Base-by-base conservation (phyloP, 2,329 filamentous ascomycete genomes). In the Alternaria consortialis region DNA sequence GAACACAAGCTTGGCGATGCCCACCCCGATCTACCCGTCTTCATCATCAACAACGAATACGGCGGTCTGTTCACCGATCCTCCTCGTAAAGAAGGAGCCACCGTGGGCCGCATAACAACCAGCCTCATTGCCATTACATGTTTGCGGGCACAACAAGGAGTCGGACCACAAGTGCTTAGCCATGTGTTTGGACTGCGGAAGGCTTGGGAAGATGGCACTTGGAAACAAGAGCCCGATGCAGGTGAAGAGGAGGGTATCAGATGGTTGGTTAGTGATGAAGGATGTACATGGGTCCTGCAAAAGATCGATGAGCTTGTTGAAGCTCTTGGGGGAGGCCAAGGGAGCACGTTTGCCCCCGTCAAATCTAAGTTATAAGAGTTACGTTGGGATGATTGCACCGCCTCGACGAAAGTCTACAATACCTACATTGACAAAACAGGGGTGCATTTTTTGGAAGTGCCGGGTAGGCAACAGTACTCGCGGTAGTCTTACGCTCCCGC, bases 101-200 rank as follows among this genome's bases (percentile, higher is more conserved):
- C 83, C 17, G 86, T 91, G 0, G 92, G 92, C 0, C 80, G 92
- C 1, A 85, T 91, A 0, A 79, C 93, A 63, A 95, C 92, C 0
- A 90, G 87, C 55, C 78, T 95, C 12, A 84, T 93, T 5, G 92
- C 90, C 0, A 85, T 96, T 31, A 84, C 91, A 5, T 93, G 91
- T 71, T 76, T 96, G 75, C 81, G 92, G 4, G 86, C 92, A 44
- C 92, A 95, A 83, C 91, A 90, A 9, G 92, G 92, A 0, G 92
- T 95, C 0, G 92, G 88, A 0, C 92, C 92, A 1, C 92, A 95
- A 82, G 91, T 96, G 12, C 80, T 91, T 17, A 92, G 89, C 67
- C 92, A 96, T 78, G 84, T 95, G 0, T 94, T 93, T 80, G 92
- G 92, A 0, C 74, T 96, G 78, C 80, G 90, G 60, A 95, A 95